Evolutionary conservation across 2,329 filamentous ascomycete genomes (phyloP).

Genomic region (Eutypa lata): DNA sequence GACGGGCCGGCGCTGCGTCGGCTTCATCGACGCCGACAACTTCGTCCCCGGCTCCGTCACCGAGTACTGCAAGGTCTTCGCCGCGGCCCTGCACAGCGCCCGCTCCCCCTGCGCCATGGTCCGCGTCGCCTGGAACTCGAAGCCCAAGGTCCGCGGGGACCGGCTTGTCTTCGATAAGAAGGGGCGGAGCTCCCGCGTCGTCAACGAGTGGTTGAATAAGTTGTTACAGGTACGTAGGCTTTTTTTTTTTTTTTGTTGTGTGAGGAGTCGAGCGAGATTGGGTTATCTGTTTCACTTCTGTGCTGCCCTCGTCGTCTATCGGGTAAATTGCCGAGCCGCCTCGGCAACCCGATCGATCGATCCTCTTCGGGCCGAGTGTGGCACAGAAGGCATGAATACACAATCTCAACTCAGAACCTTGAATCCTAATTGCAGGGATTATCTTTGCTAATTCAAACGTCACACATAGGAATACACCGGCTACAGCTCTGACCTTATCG

Average conservation of each 20-base stretch:
- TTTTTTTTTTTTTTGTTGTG: no score
- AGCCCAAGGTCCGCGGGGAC: conserved; percentile 27
- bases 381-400: no score
- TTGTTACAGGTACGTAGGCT: conserved; percentile 5
- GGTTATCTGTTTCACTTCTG: no score
- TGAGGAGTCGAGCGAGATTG: no score
- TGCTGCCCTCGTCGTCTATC: no score
- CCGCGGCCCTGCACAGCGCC: conserved; percentile 27
- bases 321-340: no score
- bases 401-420: no score
- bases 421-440: no score
- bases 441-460: background rate
- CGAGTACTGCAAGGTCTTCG: conserved; percentile 31
- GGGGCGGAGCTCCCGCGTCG: conserved; percentile 27
- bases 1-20: conserved; percentile 22
- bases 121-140: conserved; percentile 29
- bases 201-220: conserved; percentile 29
- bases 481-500: conserved; percentile 17
- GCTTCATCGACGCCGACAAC: conserved; percentile 33
- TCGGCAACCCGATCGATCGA: no score
- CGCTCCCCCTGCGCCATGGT: conserved; percentile 24
- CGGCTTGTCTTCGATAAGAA: conserved; percentile 21
- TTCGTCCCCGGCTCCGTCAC: conserved; percentile 24
- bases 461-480: conserved; percentile 10
- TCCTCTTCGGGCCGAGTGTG: no score